Percentiles rank a stretch among this genome's conserved stretches.
Evolutionary conservation across 345 rosid genomes (phyloP).

Genomic region (Noccaea bulbosa): DNA sequence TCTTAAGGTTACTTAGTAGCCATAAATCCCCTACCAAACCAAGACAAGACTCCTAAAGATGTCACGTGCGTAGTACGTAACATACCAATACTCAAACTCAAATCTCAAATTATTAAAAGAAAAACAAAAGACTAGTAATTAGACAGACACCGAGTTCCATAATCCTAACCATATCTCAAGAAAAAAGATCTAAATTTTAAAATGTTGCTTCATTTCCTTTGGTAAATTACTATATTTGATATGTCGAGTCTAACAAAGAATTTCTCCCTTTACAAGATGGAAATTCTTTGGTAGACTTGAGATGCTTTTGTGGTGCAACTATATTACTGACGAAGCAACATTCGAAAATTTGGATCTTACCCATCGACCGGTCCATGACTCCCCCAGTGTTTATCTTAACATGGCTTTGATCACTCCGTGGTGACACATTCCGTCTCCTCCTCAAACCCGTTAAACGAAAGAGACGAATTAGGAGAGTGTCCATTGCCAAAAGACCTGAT

Average conservation of each 20-base stretch:
- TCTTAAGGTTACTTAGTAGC: constrained; percentile 18
- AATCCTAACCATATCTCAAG: constrained; percentile 3
- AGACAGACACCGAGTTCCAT: constrained; percentile 17
- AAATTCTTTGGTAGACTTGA: constrained; percentile 47
- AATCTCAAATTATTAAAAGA: not conserved
- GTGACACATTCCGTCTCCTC: constrained; percentile 46
- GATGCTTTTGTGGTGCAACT: not conserved
- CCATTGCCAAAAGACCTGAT: constrained; percentile 82
- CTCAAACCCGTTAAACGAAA: constrained; percentile 36
- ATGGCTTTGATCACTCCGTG: constrained; percentile 19
- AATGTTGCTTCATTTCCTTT: constrained; percentile 38
- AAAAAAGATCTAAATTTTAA: constrained; percentile 38
- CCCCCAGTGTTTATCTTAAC: constrained; percentile 30
- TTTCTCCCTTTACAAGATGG: constrained; percentile 41
- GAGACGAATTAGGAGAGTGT: constrained; percentile 59
- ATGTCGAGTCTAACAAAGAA: constrained; percentile 48
- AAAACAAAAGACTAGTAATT: not conserved
- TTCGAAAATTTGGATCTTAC: constrained; percentile 42
- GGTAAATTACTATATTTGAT: not conserved
- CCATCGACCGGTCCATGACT: not conserved
- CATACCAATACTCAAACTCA: constrained; percentile 36
- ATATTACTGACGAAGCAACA: constrained; percentile 35
- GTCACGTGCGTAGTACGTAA: constrained; percentile 16
- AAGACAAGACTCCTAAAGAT: constrained; percentile 12
- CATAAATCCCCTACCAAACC: constrained; percentile 17